Conservation (phyloP, 805 yeast species). For the Nakazawaea populi region DNA sequence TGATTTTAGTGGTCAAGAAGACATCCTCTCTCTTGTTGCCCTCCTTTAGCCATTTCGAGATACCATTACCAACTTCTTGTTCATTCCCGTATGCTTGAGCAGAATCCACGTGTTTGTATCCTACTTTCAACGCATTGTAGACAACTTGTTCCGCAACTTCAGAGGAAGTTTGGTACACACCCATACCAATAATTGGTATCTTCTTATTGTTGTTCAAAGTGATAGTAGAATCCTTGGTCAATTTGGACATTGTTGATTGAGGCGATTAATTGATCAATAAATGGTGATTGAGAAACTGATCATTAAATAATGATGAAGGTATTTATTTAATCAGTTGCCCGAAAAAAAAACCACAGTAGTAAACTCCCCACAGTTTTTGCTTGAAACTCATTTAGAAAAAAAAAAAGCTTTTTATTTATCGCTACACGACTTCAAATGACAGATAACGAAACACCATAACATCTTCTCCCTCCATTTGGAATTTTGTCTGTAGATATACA, state of each 20-base stretch:
- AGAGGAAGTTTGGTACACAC: constrained; percentile 41
- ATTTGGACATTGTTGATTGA: background rate
- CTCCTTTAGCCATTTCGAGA: constrained; percentile 31
- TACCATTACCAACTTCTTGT: constrained; percentile 55
- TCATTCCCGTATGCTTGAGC: constrained; percentile 67
- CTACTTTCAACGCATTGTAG: constrained; percentile 51
- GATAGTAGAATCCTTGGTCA: constrained; percentile 12
- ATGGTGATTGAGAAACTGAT: too few species aligned
- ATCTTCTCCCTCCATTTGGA: too few species aligned
- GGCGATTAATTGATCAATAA: too few species aligned
- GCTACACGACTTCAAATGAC: too few species aligned
- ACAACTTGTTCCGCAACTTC: constrained; percentile 37
- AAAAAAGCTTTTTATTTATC: too few species aligned
- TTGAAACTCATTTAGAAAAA: too few species aligned
- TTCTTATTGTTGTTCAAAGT: constrained; percentile 43
- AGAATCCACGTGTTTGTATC: constrained; percentile 72
- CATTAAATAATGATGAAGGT: too few species aligned
- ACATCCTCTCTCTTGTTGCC: constrained; percentile 28
- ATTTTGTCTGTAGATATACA: too few species aligned
- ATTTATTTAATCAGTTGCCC: too few species aligned
- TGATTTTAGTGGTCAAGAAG: constrained; percentile 35
- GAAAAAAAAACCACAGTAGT: too few species aligned
- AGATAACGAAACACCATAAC: too few species aligned
- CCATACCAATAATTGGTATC: constrained; percentile 55
- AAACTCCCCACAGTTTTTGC: too few species aligned